These are phyloP conservation scores for Chaetoceros tenuissimus DNA, from an alignment of 108 stramenopile species.

Conservation along the genomic window DNA sequence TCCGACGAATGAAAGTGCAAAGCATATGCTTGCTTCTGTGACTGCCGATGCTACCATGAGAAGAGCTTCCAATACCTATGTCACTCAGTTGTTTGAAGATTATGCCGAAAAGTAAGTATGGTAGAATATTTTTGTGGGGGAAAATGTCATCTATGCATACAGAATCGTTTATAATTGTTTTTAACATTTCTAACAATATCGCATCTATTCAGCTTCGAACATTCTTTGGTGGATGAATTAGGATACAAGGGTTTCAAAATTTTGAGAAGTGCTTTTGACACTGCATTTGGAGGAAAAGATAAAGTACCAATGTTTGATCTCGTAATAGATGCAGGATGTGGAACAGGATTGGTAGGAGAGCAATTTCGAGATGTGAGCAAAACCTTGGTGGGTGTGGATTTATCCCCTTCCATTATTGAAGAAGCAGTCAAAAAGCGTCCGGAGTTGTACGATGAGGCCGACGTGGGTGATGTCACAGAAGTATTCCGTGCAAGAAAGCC, in stretches of 20 bases:
- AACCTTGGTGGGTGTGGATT: constrained; percentile 54
- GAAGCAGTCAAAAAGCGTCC: constrained; percentile 49
- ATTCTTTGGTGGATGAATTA: constrained; percentile 61
- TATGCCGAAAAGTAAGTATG: constrained; percentile 52
- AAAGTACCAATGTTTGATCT: constrained; percentile 25
- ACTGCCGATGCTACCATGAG: constrained; percentile 79
- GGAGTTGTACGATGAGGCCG: constrained; percentile 47
- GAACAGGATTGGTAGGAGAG: constrained; percentile 67
- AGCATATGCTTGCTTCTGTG: constrained; percentile 60
- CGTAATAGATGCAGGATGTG: constrained; percentile 68
- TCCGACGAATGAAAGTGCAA: constrained; percentile 41
- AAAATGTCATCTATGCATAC: too few species aligned
- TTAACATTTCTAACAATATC: too few species aligned
- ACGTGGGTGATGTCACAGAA: constrained; percentile 48
- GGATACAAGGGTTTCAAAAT: constrained; percentile 59
- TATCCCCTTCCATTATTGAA: constrained; percentile 49
- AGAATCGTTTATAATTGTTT: too few species aligned
- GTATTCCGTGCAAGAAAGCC: constrained; percentile 33
- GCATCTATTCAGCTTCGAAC: constrained; percentile 62
- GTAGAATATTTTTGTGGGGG: not conserved
- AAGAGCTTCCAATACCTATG: constrained; percentile 49
- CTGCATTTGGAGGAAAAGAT: constrained; percentile 30
- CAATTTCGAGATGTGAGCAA: constrained; percentile 57
- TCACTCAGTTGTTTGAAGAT: constrained; percentile 54
- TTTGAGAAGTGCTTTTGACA: constrained; percentile 50